Evolutionary conservation across 768 basidiomycete species (phyloP).

Genomic region (Lactarius akahatsu): DNA sequence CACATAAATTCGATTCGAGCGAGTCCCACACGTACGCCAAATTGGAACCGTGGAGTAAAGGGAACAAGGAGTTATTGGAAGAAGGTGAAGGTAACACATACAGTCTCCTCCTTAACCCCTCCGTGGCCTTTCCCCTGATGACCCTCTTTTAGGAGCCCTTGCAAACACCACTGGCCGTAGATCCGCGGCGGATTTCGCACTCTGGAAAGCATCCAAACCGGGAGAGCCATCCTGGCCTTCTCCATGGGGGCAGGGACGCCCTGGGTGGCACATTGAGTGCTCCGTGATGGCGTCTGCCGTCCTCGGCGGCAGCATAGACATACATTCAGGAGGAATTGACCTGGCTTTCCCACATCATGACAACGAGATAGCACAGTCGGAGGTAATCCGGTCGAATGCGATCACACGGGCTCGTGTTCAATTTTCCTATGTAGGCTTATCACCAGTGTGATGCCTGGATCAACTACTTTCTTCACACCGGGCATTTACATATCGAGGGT

Average conservation of each 20-base stretch:
- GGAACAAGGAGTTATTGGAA: conserved; percentile 83
- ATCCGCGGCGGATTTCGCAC: conserved; percentile 89
- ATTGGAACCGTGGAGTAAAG: conserved; percentile 94
- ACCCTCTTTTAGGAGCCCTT: conserved; percentile 48
- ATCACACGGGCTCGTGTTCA: conserved; percentile 17
- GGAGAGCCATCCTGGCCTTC: conserved; percentile 97
- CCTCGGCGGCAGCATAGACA: conserved; percentile 89
- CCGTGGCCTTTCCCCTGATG: neutral
- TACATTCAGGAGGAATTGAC: conserved; percentile 96
- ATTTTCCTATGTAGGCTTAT: conserved; percentile 63
- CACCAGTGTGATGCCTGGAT: conserved; percentile 93
- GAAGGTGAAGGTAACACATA: conserved; percentile 77
- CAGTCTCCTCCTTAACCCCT: neutral
- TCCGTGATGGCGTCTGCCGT: conserved; percentile 96
- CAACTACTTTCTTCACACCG: conserved; percentile 98
- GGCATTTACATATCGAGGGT: conserved; percentile 97
- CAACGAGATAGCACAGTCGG: conserved; percentile 97
- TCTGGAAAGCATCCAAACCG: conserved; percentile 96
- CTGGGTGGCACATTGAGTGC: conserved; percentile 99
- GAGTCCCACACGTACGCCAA: conserved; percentile 87
- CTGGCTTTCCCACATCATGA: conserved; percentile 99
- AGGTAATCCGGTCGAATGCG: conserved; percentile 48
- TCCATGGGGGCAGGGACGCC: conserved; percentile 93
- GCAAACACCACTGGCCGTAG: conserved; percentile 61
- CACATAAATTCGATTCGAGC: conserved; percentile 71